Evolutionary conservation across 768 basidiomycete genomes (phyloP).

Genomic region (Amanita polypyramis): DNA sequence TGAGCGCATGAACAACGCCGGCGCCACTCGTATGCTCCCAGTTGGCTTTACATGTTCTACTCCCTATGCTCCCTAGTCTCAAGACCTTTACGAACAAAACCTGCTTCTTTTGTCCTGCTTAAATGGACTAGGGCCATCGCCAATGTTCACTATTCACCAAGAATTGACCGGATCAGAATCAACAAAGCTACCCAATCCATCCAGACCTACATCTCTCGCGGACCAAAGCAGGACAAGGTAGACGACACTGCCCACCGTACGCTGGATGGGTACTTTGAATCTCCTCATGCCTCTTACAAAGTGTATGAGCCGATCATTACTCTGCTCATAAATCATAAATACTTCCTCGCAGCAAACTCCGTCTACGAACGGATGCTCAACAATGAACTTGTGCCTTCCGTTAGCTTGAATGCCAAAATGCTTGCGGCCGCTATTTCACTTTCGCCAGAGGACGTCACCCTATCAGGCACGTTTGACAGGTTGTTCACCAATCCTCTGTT

Average conservation of each 20-base stretch:
- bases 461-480: constrained; percentile 11
- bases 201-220: neutral
- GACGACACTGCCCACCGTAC: neutral
- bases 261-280: neutral
- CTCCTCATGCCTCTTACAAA: constrained; percentile 5
- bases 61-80: no score
- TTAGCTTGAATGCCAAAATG: constrained; percentile 30
- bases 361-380: constrained; percentile 32
- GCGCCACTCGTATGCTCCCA: no score
- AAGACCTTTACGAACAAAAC: no score
- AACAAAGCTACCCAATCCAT: neutral
- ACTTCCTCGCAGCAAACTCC: constrained; percentile 26
- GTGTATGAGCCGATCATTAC: constrained; percentile 28
- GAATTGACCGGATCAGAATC: neutral
- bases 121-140: no score
- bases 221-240: neutral
- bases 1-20: no score
- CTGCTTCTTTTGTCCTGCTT: no score
- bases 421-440: constrained; percentile 21
- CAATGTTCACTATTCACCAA: neutral
- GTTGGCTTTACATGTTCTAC: no score
- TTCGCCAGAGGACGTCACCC: constrained; percentile 12
- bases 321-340: constrained; percentile 27
- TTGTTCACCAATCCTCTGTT: constrained; percentile 16
- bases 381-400: constrained; percentile 26